phyloP scores from a whole-genome alignment of 2,329 filamentous ascomycete species.

The Botryotinia globosa region DNA sequence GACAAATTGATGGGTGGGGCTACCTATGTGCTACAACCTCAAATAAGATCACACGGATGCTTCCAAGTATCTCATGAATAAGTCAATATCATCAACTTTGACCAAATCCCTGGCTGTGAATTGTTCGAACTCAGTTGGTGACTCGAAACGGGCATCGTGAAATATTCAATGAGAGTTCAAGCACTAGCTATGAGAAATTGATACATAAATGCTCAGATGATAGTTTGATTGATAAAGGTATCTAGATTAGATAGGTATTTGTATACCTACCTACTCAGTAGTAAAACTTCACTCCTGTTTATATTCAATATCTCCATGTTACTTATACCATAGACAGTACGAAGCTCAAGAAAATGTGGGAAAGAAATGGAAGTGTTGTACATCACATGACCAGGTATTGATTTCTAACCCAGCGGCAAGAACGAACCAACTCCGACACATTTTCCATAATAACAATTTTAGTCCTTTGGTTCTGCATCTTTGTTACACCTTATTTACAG shows the following conservation, averaged over 20 bases:
- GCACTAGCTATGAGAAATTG: background rate
- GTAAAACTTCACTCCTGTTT: background rate
- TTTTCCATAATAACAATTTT: background rate
- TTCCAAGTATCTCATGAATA: background rate
- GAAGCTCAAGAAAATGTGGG: background rate
- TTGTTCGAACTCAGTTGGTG: background rate
- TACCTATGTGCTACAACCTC: background rate
- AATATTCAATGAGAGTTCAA: background rate
- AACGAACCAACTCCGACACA: constrained; percentile 1
- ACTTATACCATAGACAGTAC: background rate
- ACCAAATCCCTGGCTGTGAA: background rate
- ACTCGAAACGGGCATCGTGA: background rate
- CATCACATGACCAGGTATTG: constrained; percentile 7
- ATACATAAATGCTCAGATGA: background rate
- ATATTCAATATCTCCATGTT: background rate
- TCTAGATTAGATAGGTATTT: background rate
- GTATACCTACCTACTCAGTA: background rate
- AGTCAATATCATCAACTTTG: background rate
- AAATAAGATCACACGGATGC: background rate
- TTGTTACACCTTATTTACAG: background rate
- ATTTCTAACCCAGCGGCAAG: constrained; percentile 10
- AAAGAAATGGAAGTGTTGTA: background rate
- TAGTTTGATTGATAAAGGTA: background rate
- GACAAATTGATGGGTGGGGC: background rate
- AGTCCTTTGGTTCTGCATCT: constrained; percentile 1